Conservation (phyloP, 441 rosid genomes). For the Hura crepitans region DNA sequence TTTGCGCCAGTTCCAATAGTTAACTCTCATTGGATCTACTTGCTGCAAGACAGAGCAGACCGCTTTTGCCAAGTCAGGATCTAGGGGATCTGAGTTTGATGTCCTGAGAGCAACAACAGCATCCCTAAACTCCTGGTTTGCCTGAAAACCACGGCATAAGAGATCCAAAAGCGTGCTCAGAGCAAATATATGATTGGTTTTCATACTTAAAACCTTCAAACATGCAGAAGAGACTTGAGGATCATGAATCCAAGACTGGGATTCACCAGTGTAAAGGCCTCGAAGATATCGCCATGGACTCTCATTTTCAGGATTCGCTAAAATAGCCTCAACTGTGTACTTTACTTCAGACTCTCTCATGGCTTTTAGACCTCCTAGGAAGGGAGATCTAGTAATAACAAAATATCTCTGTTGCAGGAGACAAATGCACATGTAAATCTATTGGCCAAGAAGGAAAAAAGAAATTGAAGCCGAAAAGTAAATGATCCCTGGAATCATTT, state of each 20-base stretch:
- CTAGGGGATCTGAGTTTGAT: conserved; percentile 35
- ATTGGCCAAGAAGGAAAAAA: neutral
- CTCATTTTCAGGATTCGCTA: conserved; percentile 64
- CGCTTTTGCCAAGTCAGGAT: conserved; percentile 42
- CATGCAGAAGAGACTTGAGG: conserved; percentile 57
- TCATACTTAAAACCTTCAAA: conserved; percentile 45
- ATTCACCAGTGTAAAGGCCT: conserved; percentile 68
- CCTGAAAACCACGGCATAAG: conserved; percentile 57
- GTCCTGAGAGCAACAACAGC: conserved; percentile 46
- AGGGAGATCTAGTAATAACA: conserved; percentile 63
- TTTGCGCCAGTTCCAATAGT: conserved; percentile 84
- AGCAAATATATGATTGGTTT: conserved; percentile 56
- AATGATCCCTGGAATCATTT: neutral
- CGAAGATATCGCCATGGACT: conserved; percentile 89
- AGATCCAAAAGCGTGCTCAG: conserved; percentile 73
- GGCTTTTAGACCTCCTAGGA: conserved; percentile 59
- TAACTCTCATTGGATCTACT: conserved; percentile 69
- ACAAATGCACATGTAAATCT: neutral
- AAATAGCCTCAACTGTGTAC: conserved; percentile 62
- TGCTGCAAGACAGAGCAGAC: conserved; percentile 55
- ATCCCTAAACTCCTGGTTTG: conserved; percentile 58
- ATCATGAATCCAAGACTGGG: conserved; percentile 50
- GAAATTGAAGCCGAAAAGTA: neutral
- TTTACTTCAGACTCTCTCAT: conserved; percentile 77
- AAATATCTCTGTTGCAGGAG: conserved; percentile 65